These are phyloP conservation scores for Arctium minus DNA, from an alignment of 129 eudicot species.

Conservation along the genomic window DNA sequence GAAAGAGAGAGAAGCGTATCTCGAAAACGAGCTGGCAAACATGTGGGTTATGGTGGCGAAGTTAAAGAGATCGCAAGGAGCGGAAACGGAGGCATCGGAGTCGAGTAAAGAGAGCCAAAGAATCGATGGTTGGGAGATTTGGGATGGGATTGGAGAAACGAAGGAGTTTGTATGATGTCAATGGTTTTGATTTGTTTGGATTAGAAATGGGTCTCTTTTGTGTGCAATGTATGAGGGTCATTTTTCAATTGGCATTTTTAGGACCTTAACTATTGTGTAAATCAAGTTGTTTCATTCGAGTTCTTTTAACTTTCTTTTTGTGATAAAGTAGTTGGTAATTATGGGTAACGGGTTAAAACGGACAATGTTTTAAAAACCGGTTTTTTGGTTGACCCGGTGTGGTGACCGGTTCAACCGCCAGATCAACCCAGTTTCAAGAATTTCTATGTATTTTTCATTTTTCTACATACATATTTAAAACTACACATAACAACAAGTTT, in stretches of 20 bases:
- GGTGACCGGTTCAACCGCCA: too few species aligned
- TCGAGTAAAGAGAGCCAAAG: constrained; percentile 28
- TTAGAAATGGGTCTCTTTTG: background rate
- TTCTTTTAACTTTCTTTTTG: background rate
- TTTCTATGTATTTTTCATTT: too few species aligned
- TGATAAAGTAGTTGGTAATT: background rate
- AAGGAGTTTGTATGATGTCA: constrained; percentile 12
- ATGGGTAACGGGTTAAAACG: too few species aligned
- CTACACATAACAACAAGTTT: too few species aligned
- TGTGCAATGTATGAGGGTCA: constrained; percentile 5
- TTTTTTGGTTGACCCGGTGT: too few species aligned
- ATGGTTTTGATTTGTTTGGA: background rate
- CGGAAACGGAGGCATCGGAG: constrained; percentile 55
- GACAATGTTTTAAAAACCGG: too few species aligned
- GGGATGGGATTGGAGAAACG: constrained; percentile 18
- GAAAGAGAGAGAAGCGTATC: constrained; percentile 89
- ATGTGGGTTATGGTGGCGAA: constrained; percentile 99
- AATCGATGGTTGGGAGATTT: constrained; percentile 25
- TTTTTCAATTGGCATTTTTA: background rate
- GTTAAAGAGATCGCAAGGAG: constrained; percentile 67
- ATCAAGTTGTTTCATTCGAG: background rate
- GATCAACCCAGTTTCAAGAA: too few species aligned
- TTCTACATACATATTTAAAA: too few species aligned
- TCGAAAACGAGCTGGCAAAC: constrained; percentile 94
- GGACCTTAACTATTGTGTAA: constrained; percentile 13